Evolutionary conservation across 257 asterid genomes (phyloP).

Genomic region (Solanum chaucha): DNA sequence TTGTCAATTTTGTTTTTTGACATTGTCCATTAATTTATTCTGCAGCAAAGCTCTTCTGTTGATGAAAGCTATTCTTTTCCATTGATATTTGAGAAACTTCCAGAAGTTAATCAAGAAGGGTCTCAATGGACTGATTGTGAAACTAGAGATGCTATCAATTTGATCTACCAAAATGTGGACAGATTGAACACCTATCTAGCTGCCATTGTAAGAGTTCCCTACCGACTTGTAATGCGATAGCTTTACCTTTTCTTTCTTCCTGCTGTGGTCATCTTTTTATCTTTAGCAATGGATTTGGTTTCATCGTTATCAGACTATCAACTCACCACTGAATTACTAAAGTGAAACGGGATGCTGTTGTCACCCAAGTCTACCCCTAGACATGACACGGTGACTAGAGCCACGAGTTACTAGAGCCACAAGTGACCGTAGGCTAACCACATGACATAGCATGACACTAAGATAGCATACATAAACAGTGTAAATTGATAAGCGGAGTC

Average conservation of each 20-base stretch:
- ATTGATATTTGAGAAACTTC: constrained; percentile 70
- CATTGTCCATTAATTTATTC: constrained; percentile 10
- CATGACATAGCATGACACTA: not conserved
- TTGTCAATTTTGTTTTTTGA: not conserved
- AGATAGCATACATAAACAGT: not conserved
- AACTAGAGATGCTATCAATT: constrained; percentile 65
- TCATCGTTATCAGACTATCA: not conserved
- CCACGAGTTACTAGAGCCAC: too few relatives aligned
- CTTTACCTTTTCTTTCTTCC: not conserved
- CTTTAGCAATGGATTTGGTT: not conserved
- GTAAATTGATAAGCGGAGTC: not conserved
- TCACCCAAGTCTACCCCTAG: not conserved
- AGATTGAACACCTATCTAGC: constrained; percentile 69
- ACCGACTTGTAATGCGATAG: constrained; percentile 1
- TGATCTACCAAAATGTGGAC: constrained; percentile 67
- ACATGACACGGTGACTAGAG: not conserved
- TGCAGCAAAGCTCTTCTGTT: constrained; percentile 82
- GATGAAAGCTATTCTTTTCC: constrained; percentile 86
- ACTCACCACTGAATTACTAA: not conserved
- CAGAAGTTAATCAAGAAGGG: constrained; percentile 76
- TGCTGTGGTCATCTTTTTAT: not conserved
- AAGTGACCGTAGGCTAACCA: not conserved
- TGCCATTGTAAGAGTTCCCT: constrained; percentile 51
- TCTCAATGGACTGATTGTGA: constrained; percentile 90
- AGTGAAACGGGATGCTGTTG: not conserved